These are phyloP conservation scores for Besnoitia besnoiti DNA, from an alignment of 169 alveolate species.

Conservation along the genomic window DNA sequence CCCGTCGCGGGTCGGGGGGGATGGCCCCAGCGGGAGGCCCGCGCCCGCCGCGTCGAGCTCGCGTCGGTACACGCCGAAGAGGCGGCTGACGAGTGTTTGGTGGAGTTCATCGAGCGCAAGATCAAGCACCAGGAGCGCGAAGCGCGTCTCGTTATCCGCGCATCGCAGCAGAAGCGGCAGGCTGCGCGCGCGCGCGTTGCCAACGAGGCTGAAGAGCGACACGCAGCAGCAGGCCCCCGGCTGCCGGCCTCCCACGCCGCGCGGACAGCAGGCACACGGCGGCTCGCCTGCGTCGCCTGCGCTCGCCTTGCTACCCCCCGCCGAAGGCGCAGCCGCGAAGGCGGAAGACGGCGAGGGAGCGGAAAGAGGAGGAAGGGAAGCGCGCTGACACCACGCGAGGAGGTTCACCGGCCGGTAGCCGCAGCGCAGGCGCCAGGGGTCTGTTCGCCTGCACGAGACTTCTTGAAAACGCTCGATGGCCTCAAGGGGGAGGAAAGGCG, in stretches of 20 bases:
- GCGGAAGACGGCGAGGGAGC: too few species aligned
- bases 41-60: background rate
- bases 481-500: background rate
- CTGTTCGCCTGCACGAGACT: background rate
- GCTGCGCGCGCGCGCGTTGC: background rate
- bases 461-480: background rate
- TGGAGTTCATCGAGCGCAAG: conserved; percentile 26
- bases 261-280: too few species aligned
- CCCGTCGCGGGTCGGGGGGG: background rate
- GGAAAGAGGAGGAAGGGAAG: background rate
- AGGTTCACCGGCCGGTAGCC: background rate
- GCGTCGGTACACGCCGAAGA: background rate
- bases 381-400: background rate
- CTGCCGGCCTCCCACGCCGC: too few species aligned
- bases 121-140: background rate
- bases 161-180: background rate
- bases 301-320: too few species aligned
- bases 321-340: too few species aligned
- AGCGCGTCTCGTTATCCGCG: background rate
- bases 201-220: background rate
- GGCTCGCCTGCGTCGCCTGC: too few species aligned
- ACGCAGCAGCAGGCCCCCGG: background rate
- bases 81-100: background rate
- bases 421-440: background rate
- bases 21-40: background rate